Base-by-base conservation (phyloP, 495 filamentous ascomycete species). In the Hyaloscypha bicolor region DNA sequence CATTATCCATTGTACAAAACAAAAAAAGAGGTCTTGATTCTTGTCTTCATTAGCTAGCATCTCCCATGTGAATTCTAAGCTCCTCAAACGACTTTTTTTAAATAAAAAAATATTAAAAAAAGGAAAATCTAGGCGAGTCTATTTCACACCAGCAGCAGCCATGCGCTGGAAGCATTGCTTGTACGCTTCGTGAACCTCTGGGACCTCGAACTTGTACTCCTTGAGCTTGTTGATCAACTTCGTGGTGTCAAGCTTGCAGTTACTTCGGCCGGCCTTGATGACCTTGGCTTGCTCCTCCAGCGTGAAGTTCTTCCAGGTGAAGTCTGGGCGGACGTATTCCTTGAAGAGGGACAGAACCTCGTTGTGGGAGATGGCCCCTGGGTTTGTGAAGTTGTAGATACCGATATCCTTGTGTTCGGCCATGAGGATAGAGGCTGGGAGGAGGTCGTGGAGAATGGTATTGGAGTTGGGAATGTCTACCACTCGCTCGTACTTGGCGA, bases 311-410 rank as follows among this genome's bases (percentile, higher is more conserved):
- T 85, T 84, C 87, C 87, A 90, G 37, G 79, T 83, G 67, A 88
- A 86, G 48, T 74, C 73, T 8, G 87, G 87, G 16, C 86, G 80
- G 42, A 89, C 82, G 69, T 87, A 83, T 60, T 88, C 81, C 64
- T 83, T 83, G 79, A 88, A 89, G 30, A 90, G 77, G 8, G 78
- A 66, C 42, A 89, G 77, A 32, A 89, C 86, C 76, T 89, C 87
- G 74, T 90, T 90, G 75, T 90, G 87, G 35, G 84, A 86, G 69
- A 89, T 89, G 62, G 85, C 85, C 29, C 87, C 87, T 12, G 87
- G 87, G 76, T 90, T 90, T 55, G 87, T 90, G 77, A 88, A 85
- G 78, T 90, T 89, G 76, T 87, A 87, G 71, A 89, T 78, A n/a
- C 87, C 87, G 42, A 79, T 81, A 56, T 88, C 87, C 29, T 77